These are phyloP conservation scores for Isatis tinctoria DNA, from an alignment of 345 rosid genomes.

Conservation along the genomic window DNA sequence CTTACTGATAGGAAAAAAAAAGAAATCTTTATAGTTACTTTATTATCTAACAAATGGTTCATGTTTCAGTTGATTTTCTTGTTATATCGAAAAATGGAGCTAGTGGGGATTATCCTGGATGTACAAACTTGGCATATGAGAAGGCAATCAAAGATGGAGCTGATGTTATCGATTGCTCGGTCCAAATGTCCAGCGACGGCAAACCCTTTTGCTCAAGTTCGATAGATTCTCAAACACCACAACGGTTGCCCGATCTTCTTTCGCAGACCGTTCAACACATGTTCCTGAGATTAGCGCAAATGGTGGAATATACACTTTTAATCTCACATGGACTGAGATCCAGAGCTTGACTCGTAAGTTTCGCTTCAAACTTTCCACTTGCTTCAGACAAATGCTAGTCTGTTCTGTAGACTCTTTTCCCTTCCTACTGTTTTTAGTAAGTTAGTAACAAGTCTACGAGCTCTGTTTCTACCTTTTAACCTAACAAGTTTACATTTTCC, in stretches of 20 bases:
- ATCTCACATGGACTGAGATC: conserved; percentile 59
- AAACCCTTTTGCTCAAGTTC: conserved; percentile 54
- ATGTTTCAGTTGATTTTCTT: conserved; percentile 36
- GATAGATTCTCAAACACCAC: conserved; percentile 44
- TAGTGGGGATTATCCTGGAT: conserved; percentile 81
- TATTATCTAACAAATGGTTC: neutral
- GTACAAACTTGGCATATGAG: conserved; percentile 65
- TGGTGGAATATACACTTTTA: conserved; percentile 53
- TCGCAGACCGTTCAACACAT: conserved; percentile 15
- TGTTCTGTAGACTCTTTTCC: neutral
- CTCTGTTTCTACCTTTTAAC: neutral
- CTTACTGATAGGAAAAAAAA: neutral
- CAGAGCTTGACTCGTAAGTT: conserved; percentile 52
- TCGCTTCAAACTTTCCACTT: neutral
- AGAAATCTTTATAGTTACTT: neutral
- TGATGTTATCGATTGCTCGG: conserved; percentile 67
- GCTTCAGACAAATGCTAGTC: neutral
- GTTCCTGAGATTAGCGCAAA: conserved; percentile 37
- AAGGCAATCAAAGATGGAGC: conserved; percentile 58
- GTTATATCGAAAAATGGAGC: conserved; percentile 73
- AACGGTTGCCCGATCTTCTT: conserved; percentile 23
- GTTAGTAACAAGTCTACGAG: neutral
- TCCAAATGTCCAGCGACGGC: conserved; percentile 73
- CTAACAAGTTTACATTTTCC: neutral
- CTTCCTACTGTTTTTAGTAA: neutral